Evolutionary conservation across 257 asterid genomes (phyloP), one percentile per base, ranked within the genome.

Genomic region (Euphrasia confusa): DNA sequence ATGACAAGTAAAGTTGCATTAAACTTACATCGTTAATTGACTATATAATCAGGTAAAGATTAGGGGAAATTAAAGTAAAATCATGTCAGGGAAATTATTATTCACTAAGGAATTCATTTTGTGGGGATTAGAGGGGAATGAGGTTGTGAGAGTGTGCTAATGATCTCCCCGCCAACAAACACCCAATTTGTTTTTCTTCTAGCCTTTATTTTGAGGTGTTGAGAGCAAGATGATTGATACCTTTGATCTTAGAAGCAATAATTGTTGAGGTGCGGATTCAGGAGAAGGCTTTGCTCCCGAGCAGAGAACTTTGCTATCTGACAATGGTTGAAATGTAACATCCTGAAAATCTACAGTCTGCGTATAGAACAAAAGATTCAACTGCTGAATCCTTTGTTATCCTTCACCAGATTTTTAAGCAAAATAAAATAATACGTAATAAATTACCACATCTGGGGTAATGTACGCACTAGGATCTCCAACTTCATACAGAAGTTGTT

Each of bases 401-500:
- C 21, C 12, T 72, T 57, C 8, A 48, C 4, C 18, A 12, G 15
- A 14, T 50, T 17, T n/a, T 45, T 3, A 0, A 4, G 8, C 1
- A 50, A n/a, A 50, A 50, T 2, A n/a, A 50, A 14, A 14, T n/a
- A 21, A 21, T 21, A n/a, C n/a, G n/a, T n/a, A 50, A 50, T 15
- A 48, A 4, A 5, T 15, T 50, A 90, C 99, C 86, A 89, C 95
- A 73, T 93, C 97, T 7, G 99, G 99, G 48, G 97, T 93, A 64
- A 85, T 76, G 80, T 89, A 93, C 42, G 87, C 79, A 74, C 96
- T 72, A 67, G 99, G 97, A 80, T 89, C 92, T 71, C 97, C 96
- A 66, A 93, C 74, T 81, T 93, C 99, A 74, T 93, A 89, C n/a
- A 93, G 96, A 75, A 93, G 96, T 76, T 93, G 99, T 74, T 93